These are phyloP conservation scores for Filobasidium floriforme DNA, from an alignment of 768 basidiomycete genomes.

Conservation along the genomic window DNA sequence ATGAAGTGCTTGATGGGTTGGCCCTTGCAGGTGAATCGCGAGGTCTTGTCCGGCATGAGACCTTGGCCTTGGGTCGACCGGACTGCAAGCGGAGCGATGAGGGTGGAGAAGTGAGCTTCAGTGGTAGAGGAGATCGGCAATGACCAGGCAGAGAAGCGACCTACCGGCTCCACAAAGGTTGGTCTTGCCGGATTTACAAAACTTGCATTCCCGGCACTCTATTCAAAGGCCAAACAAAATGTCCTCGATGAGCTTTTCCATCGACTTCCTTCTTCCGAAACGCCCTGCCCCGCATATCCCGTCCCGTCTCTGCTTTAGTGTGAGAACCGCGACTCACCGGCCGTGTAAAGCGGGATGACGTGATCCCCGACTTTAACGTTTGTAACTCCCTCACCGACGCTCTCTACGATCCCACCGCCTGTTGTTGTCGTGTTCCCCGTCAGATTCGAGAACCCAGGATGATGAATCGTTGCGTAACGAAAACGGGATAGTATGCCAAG, in stretches of 20 bases:
- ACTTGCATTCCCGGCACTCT: constrained; percentile 72
- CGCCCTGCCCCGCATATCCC: no score
- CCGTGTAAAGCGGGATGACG: constrained; percentile 93
- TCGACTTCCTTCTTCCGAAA: background rate
- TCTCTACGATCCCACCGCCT: constrained; percentile 61
- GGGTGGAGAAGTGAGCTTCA: constrained; percentile 12
- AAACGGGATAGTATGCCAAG: no score
- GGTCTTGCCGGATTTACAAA: constrained; percentile 85
- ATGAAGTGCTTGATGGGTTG: constrained; percentile 88
- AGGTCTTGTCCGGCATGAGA: constrained; percentile 82
- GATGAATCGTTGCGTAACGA: no score
- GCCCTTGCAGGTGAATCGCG: constrained; percentile 83
- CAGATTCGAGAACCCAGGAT: no score
- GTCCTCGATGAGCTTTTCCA: background rate
- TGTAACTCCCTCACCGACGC: constrained; percentile 93
- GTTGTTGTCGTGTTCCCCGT: no score
- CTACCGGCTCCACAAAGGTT: constrained; percentile 92
- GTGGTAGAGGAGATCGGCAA: no score
- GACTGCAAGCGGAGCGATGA: constrained; percentile 51
- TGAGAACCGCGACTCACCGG: constrained; percentile 54
- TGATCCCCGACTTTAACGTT: constrained; percentile 76
- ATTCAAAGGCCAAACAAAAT: background rate
- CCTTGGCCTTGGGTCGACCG: constrained; percentile 81
- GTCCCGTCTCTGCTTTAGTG: background rate
- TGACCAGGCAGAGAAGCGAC: constrained; percentile 9